Conservation (phyloP, 768 basidiomycete species). For the Obba rivulosa region DNA sequence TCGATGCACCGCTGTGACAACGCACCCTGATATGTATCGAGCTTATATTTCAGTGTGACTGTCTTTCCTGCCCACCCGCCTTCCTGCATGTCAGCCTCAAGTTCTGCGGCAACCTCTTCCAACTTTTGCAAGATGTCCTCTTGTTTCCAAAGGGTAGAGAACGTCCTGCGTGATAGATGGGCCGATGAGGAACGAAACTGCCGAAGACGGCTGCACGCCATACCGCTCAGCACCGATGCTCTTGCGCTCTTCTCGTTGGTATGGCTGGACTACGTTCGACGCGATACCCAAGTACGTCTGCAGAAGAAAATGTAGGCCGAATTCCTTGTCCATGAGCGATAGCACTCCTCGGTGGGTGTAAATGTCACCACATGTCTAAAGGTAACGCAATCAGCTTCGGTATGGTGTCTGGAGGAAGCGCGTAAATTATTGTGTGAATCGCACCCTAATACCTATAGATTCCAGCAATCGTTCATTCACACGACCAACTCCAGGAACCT, state of each 20-base stretch:
- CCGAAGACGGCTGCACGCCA: neutral
- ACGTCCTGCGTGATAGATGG: constrained; percentile 53
- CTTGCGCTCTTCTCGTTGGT: constrained; percentile 77
- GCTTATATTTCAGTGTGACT: constrained; percentile 89
- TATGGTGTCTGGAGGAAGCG: no score
- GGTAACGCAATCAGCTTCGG: neutral
- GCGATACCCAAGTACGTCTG: constrained; percentile 82
- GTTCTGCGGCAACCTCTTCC: constrained; percentile 72
- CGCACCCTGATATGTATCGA: constrained; percentile 80
- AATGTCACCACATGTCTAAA: constrained; percentile 87
- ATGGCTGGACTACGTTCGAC: constrained; percentile 74
- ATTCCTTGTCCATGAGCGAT: constrained; percentile 82
- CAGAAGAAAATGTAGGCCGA: constrained; percentile 72
- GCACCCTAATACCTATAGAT: constrained; percentile 79
- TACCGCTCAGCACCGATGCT: constrained; percentile 91
- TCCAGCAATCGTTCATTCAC: constrained; percentile 87
- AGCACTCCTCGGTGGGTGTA: constrained; percentile 67
- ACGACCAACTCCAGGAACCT: constrained; percentile 84
- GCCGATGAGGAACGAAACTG: neutral
- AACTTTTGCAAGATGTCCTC: constrained; percentile 70
- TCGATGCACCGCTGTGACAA: neutral
- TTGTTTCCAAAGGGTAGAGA: constrained; percentile 59
- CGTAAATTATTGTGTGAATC: constrained; percentile 6
- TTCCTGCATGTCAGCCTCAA: constrained; percentile 75
- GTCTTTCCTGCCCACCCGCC: constrained; percentile 84